These are phyloP conservation scores for Chlorociboria aeruginascens DNA, from an alignment of 495 filamentous ascomycete species.

Conservation along the genomic window DNA sequence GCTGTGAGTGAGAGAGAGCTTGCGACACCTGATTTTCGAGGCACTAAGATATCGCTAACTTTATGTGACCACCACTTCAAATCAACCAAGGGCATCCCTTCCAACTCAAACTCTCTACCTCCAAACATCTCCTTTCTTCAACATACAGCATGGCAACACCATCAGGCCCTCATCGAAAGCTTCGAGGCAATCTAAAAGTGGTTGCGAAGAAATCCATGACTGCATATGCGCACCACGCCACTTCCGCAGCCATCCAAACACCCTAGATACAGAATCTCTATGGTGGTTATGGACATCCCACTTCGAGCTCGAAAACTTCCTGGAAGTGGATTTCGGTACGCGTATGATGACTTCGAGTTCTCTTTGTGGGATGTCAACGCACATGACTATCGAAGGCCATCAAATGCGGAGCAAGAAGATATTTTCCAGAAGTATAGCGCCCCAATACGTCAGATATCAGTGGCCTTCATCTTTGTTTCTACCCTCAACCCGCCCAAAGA, in stretches of 20 bases:
- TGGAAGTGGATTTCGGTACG: not conserved
- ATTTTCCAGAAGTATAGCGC: not conserved
- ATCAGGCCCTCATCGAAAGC: not conserved
- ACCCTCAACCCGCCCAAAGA: not conserved
- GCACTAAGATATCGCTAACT: too few species aligned
- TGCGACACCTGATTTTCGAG: too few species aligned
- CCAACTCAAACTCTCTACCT: too few species aligned
- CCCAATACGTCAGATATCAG: not conserved
- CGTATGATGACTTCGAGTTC: not conserved
- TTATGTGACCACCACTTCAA: too few species aligned
- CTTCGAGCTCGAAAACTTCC: not conserved
- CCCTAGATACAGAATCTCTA: not conserved
- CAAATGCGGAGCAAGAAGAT: not conserved
- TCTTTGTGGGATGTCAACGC: not conserved
- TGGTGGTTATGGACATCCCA: not conserved
- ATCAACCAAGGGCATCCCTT: too few species aligned
- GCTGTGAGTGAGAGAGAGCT: too few species aligned
- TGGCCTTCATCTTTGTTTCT: not conserved
- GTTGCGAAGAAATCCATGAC: not conserved
- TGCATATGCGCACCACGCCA: not conserved
- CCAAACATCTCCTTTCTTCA: too few species aligned
- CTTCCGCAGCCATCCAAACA: not conserved
- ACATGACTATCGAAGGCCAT: not conserved
- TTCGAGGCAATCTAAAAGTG: not conserved
- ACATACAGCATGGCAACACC: not conserved